Percentiles rank a stretch among this genome's conserved stretches.
phyloP scores from a whole-genome alignment of 2,329 filamentous ascomycete genomes.

The Nakataea oryzae region DNA sequence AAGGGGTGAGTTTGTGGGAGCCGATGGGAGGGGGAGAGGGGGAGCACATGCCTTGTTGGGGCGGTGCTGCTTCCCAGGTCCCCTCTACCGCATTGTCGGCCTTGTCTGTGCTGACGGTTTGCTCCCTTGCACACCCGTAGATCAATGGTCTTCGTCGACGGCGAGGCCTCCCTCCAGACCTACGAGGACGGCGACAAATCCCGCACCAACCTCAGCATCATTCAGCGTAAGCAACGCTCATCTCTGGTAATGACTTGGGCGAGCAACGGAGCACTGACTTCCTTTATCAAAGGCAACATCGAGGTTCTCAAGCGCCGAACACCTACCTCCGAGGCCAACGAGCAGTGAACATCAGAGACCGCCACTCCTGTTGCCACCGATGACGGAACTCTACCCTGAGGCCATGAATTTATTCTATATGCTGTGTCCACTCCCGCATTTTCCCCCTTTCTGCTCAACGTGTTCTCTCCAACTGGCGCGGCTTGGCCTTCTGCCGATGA shows the following conservation, averaged over 20 bases:
- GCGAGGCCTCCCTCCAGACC: slow-evolving; percentile 58
- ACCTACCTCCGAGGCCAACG: background rate
- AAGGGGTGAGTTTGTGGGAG: slow-evolving; percentile 69
- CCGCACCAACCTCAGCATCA: slow-evolving; percentile 53
- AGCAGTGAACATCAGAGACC: background rate
- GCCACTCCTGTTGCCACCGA: background rate
- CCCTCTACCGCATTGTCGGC: background rate
- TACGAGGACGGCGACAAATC: slow-evolving; percentile 62
- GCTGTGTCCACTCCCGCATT: background rate
- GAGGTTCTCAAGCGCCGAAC: slow-evolving; percentile 33
- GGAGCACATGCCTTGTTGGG: background rate
- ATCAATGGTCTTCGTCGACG: slow-evolving; percentile 72
- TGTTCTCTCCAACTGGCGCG: background rate
- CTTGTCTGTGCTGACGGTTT: slow-evolving; percentile 7
- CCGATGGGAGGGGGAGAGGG: background rate
- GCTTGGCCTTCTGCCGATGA: background rate
- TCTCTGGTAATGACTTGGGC: background rate
- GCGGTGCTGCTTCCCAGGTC: background rate
- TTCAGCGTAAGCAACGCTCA: slow-evolving; percentile 60
- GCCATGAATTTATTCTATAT: background rate
- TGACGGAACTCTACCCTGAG: background rate
- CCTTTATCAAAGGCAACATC: slow-evolving; percentile 20
- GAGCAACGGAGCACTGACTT: background rate
- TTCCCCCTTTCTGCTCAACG: background rate
- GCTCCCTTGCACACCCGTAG: slow-evolving; percentile 30